Conservation (phyloP, 768 basidiomycete genomes). For the Tulasnella sp. region DNA sequence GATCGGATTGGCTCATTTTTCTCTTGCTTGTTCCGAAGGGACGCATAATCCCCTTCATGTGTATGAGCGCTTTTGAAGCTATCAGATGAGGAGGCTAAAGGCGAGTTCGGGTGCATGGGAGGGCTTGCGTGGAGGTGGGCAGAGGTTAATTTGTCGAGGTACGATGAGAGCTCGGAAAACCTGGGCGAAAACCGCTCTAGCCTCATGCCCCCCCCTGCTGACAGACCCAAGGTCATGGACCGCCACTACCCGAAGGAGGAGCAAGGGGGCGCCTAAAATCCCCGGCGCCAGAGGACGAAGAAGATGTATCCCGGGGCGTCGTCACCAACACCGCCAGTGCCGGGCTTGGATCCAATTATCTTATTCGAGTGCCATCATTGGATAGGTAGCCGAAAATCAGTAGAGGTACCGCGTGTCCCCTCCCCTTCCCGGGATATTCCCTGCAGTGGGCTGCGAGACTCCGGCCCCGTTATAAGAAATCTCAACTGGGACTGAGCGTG, state of each 20-base stretch:
- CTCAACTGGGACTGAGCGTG: neutral
- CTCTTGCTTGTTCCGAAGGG: neutral
- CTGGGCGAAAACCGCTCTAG: neutral
- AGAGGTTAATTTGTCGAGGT: conserved; percentile 3
- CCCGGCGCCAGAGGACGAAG: neutral
- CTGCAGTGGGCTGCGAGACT: neutral
- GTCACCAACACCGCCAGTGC: neutral
- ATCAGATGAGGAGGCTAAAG: neutral
- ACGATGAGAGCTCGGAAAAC: conserved; percentile 2
- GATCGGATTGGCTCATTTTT: too few species aligned
- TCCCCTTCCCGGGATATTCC: neutral
- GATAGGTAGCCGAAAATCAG: neutral
- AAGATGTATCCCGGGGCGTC: neutral
- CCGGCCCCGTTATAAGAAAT: conserved; percentile 3
- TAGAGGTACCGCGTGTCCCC: neutral
- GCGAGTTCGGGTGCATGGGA: neutral
- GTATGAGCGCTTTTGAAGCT: neutral
- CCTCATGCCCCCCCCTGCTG: neutral
- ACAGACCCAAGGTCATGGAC: neutral
- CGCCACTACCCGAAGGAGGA: neutral
- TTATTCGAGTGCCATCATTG: neutral
- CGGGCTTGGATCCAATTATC: neutral
- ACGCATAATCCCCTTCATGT: neutral
- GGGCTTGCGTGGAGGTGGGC: neutral
- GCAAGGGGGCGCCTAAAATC: neutral